These are phyloP conservation scores for Cyclotella baltica DNA, from an alignment of 108 stramenopile genomes.

Conservation along the genomic window DNA sequence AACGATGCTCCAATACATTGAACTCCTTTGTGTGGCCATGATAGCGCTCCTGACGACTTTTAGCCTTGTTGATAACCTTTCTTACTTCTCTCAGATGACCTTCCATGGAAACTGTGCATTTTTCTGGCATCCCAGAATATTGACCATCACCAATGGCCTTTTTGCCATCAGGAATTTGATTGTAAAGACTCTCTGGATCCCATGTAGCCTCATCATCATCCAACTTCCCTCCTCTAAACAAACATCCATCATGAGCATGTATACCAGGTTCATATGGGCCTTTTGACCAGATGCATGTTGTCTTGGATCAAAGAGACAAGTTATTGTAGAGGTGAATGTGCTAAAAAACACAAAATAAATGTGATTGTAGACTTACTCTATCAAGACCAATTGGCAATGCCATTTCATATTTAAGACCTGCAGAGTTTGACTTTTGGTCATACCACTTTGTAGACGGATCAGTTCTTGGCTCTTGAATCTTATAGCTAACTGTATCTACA, in stretches of 20 bases:
- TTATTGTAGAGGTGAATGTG: no score
- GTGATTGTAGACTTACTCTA: neutral
- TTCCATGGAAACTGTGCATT: slow-evolving; percentile 2
- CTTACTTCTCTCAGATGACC: neutral
- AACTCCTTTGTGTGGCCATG: slow-evolving; percentile 2
- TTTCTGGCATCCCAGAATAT: slow-evolving; percentile 12
- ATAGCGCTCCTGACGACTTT: slow-evolving; percentile 4
- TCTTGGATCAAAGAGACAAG: no score
- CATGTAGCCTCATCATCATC: neutral
- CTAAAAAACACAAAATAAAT: neutral
- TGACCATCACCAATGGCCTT: slow-evolving; percentile 14
- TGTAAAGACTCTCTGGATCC: neutral
- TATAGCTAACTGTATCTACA: slow-evolving; percentile 7
- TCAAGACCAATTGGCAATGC: neutral
- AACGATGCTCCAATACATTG: neutral
- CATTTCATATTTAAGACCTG: slow-evolving; percentile 8
- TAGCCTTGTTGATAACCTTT: slow-evolving; percentile 1
- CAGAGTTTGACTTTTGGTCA: neutral
- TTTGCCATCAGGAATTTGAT: neutral
- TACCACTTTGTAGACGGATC: slow-evolving; percentile 4
- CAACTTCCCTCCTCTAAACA: slow-evolving; percentile 4
- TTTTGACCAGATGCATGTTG: slow-evolving; percentile 7
- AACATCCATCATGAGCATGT: slow-evolving; percentile 12
- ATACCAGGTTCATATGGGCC: neutral
- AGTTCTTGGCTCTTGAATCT: neutral